Evolutionary conservation across 495 filamentous ascomycete species (phyloP), one percentile per base, ranked within the genome.

Genomic region (Penicillium waksmanii): DNA sequence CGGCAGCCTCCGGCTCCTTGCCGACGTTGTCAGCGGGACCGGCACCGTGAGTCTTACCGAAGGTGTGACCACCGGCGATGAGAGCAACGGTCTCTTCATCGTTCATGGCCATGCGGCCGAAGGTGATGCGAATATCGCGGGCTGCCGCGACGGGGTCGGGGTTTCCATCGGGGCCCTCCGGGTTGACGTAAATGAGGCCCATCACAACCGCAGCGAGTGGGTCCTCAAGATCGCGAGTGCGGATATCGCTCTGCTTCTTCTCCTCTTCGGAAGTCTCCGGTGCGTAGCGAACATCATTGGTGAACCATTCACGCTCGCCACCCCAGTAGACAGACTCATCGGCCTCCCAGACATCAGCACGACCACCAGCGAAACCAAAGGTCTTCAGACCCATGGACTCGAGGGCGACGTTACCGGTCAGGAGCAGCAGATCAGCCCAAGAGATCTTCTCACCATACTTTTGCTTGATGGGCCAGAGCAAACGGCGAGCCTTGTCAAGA

Each of bases 391-490:
- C 88, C 87, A 89, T 89, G 47, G 84, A 85, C 75, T 91, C 88
- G 64, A 90, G 82, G 21, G 88, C 87, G 7, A 90, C 87, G 66
- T 91, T 91, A 60, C 88, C 88, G 25, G 86, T 83, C 38, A 91
- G 77, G 31, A 91, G 78, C 36, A 88, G 58, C 62, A 91, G 72
- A 66, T 91, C 88, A 25, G 87, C 85, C 88, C 88, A 91, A 5
- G 88, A 91, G 69, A 91, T 87, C 80, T 89, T 89, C 82, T 84
- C 82, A 69, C 88, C 88, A 66, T 91, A 91, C 80, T 91, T 91
- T 65, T 90, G 86, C 79, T 91, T 91, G 76, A 91, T 84, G 65
- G 88, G 88, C 88, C 88, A 91, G 53, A 91, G 73, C 57, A 91
- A 82, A 60, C 88, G 87, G 53, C 88, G 88, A 36, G 87, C 87